These are phyloP conservation scores for Omphalotus guepiniiformis DNA, from an alignment of 768 basidiomycete species.

Conservation along the genomic window DNA sequence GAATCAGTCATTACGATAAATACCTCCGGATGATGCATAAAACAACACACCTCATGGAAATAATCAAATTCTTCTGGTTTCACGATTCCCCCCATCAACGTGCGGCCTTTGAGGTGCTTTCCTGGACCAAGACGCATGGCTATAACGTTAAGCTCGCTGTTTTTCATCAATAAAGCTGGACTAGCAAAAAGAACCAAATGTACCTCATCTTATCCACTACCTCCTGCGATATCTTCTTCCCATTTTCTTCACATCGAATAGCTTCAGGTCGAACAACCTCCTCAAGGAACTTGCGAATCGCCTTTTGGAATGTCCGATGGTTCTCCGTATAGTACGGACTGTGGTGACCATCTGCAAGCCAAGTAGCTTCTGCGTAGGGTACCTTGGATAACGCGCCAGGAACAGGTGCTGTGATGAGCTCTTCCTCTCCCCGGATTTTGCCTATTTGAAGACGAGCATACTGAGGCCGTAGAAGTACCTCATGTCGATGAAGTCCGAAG, in stretches of 20 bases:
- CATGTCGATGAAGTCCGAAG: slow-evolving; percentile 81
- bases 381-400: slow-evolving; percentile 69
- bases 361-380: slow-evolving; percentile 85
- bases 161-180: neutral
- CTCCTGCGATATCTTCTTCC: slow-evolving; percentile 79
- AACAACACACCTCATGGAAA: slow-evolving; percentile 72
- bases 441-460: slow-evolving; percentile 70
- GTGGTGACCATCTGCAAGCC: slow-evolving; percentile 64
- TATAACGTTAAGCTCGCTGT: slow-evolving; percentile 70
- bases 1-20: neutral
- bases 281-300: slow-evolving; percentile 71
- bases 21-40: neutral
- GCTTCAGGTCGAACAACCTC: slow-evolving; percentile 76
- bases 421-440: slow-evolving; percentile 51
- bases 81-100: slow-evolving; percentile 70
- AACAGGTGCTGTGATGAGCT: slow-evolving; percentile 46
- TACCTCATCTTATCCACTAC: slow-evolving; percentile 85
- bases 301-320: slow-evolving; percentile 72
- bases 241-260: slow-evolving; percentile 74
- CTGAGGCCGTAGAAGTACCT: slow-evolving; percentile 71
- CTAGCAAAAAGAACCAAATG: neutral
- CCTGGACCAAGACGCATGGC: slow-evolving; percentile 92
- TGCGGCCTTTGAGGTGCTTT: slow-evolving; percentile 77
- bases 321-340: slow-evolving; percentile 76
- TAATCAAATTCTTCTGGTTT: slow-evolving; percentile 88